A percentile compares a stretch with the other conserved stretches of the same genome.
phyloP scores from a whole-genome alignment of 2,329 filamentous ascomycete genomes.

The Phaeomoniella chlamydospora region DNA sequence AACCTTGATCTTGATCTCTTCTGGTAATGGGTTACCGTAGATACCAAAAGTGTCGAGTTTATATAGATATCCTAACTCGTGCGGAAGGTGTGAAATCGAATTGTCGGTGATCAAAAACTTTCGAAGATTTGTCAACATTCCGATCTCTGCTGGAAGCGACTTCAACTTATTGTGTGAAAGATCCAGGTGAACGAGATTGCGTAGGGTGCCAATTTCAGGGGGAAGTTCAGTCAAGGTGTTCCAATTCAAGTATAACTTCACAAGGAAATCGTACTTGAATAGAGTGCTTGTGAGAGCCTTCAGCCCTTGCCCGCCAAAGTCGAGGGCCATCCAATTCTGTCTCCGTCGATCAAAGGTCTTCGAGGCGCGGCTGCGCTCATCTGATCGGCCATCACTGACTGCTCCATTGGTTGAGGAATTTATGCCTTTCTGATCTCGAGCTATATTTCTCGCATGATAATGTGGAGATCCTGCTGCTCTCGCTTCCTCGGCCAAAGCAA shows the following conservation, averaged over 20 bases:
- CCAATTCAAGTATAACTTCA: constrained; percentile 83
- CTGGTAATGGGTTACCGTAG: constrained; percentile 76
- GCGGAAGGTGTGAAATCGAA: constrained; percentile 65
- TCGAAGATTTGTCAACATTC: constrained; percentile 90
- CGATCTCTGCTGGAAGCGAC: constrained; percentile 75
- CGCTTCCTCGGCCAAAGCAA: constrained; percentile 65
- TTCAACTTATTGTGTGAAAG: constrained; percentile 76
- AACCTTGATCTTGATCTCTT: constrained; percentile 63
- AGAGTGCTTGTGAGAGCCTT: constrained; percentile 65
- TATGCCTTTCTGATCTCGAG: constrained; percentile 30
- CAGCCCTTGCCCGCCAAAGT: constrained; percentile 91
- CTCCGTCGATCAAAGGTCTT: constrained; percentile 33
- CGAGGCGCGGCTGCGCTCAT: constrained; percentile 51
- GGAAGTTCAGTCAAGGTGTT: constrained; percentile 80
- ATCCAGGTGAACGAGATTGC: constrained; percentile 70
- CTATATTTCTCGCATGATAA: constrained; percentile 47
- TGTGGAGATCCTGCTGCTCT: constrained; percentile 53
- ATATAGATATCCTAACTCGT: constrained; percentile 77
- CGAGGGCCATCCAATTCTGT: constrained; percentile 84
- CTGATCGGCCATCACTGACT: constrained; percentile 32
- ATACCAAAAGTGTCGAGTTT: constrained; percentile 80
- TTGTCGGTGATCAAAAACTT: constrained; percentile 84
- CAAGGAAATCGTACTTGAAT: constrained; percentile 76
- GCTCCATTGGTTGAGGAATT: constrained; percentile 32
- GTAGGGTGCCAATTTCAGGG: constrained; percentile 64